Evolutionary conservation across 2,329 filamentous ascomycete species (phyloP), one percentile per base, ranked within the genome.

Genomic region (Fusarium stilboides): DNA sequence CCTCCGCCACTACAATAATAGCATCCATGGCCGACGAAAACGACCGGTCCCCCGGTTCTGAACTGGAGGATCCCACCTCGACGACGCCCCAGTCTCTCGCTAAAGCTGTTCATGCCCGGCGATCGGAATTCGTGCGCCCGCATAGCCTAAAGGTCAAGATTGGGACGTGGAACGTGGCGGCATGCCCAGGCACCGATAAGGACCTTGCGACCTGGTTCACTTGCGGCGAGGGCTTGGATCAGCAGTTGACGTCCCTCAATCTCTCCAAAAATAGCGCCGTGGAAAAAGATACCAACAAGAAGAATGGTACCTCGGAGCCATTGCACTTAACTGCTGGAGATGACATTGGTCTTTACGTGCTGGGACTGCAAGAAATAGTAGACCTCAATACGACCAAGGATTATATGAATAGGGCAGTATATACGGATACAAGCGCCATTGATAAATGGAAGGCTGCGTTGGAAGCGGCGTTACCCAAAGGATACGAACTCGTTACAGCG

Each of bases 91-190:
- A 86, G 54, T 90, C 88, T 5, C 85, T 91, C n/a, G 87, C 88
- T 45, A 84, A 83, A 65, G 88, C 88, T 31, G 83, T 98, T 39
- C 88, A 91, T 76, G 89, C 92, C 39, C 88, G 96, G 55, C 88
- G 90, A 74, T 82, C 87, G 49, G 94, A 98, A 78, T 99, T 94
- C 78, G 91, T 92, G 26, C 88, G 90, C 37, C 88, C 90, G 43
- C 90, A 90, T 77, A 87, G 87, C 51, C 88, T 97, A 72, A 91
- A 90, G 69, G 88, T 99, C 79, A 98, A 98, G 80, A 87, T 99
- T 52, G 96, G 95, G 42, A 92, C 93, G 0, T 99, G 96, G 96
- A 99, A 99, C 80, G 93, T 97, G 17, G 96, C 94, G 6, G 90
- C 91, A 2, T 90, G 92, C 69, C 89, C 92, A 14, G 94, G 92